Conservation (phyloP, 306 rosid genomes). For the Fagus crenata region DNA sequence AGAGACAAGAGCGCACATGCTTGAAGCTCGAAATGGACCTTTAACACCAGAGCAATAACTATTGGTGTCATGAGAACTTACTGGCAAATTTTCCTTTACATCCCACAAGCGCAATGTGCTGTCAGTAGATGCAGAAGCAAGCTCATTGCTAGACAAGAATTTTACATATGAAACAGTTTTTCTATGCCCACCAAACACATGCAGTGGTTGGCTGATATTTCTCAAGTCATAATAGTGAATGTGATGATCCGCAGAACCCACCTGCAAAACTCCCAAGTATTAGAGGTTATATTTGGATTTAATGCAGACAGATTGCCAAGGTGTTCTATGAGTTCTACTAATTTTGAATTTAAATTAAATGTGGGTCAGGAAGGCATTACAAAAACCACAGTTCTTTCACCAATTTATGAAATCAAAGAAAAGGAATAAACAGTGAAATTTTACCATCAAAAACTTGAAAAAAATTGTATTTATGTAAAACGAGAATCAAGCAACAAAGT, state of each 20-base stretch:
- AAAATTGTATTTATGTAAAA: neutral
- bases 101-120: constrained; percentile 91
- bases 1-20: neutral
- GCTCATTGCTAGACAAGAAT: constrained; percentile 84
- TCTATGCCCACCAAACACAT: constrained; percentile 81
- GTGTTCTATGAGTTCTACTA: neutral
- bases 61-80: constrained; percentile 37
- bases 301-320: neutral
- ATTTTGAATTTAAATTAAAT: neutral
- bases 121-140: constrained; percentile 94
- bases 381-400: neutral
- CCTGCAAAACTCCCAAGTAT: constrained; percentile 45
- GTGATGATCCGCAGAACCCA: constrained; percentile 95
- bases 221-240: constrained; percentile 91
- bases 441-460: neutral
- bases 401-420: neutral
- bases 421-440: neutral
- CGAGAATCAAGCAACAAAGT: constrained; percentile 19
- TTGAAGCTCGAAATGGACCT: constrained; percentile 15
- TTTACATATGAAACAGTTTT: constrained; percentile 94
- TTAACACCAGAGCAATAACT: neutral
- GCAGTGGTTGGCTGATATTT: constrained; percentile 77
- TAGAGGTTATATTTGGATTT: neutral
- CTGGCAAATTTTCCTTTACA: constrained; percentile 76
- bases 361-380: neutral